Evolutionary conservation across 495 filamentous ascomycete species (phyloP).

Genomic region (Cercophora newfieldiana): DNA sequence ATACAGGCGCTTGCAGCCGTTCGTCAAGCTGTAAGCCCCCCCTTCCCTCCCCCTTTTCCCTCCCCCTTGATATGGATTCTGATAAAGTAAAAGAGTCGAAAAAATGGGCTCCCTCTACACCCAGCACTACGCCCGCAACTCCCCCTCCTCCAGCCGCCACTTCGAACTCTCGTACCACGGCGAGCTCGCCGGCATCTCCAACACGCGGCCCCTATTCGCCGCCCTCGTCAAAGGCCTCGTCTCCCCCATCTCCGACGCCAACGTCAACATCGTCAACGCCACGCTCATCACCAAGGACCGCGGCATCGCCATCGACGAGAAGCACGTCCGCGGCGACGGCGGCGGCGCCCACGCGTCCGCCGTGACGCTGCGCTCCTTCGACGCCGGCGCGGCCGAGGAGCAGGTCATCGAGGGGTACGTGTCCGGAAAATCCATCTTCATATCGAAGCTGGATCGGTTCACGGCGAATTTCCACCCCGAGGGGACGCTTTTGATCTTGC

Average conservation of each 20-base stretch:
- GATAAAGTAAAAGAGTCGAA: constrained; percentile 46
- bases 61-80: not conserved
- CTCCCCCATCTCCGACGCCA: constrained; percentile 55
- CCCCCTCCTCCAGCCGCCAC: constrained; percentile 47
- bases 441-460: constrained; percentile 66
- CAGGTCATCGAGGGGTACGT: constrained; percentile 69
- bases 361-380: constrained; percentile 52
- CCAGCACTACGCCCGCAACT: constrained; percentile 58
- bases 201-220: constrained; percentile 69
- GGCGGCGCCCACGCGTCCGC: constrained; percentile 57
- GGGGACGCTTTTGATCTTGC: constrained; percentile 63
- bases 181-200: constrained; percentile 59
- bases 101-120: constrained; percentile 70
- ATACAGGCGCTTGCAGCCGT: constrained; percentile 67
- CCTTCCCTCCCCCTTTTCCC: not conserved
- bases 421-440: constrained; percentile 56
- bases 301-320: constrained; percentile 68
- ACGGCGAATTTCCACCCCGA: constrained; percentile 62
- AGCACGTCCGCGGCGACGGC: constrained; percentile 54
- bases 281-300: constrained; percentile 66
- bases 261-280: constrained; percentile 76
- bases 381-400: constrained; percentile 35
- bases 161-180: constrained; percentile 73
- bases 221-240: constrained; percentile 69
- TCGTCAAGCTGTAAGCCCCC: constrained; percentile 52